Base-by-base conservation (phyloP, 768 basidiomycete genomes). In the Leucocoprinus sp. region DNA sequence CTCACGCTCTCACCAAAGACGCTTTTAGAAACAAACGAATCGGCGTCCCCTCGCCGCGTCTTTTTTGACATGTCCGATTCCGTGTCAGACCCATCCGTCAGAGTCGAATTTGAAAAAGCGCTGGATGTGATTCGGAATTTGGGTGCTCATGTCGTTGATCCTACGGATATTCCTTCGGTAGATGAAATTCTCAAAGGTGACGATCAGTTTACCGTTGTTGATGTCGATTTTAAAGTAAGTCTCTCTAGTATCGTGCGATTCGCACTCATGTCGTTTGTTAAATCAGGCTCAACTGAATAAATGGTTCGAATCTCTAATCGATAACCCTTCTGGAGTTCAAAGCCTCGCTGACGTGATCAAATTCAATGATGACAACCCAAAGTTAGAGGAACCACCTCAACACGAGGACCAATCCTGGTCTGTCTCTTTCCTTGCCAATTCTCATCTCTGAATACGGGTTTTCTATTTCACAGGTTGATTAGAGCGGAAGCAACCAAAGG, bases 221-320 rank as follows among this genome's bases (percentile, higher is more conserved):
- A 65, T 9, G 61, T 66, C 0, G 80, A 83, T 50, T 77, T 83
- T 62, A 83, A 80, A 68, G 81, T 74, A 39, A 34, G n/a, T n/a
- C n/a, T n/a, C n/a, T n/a, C n/a, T n/a, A n/a, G n/a, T n/a, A 56
- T 43, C 31, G n/a, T 4, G 26, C 5, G 11, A 14, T 2, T 33
- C 27, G 8, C 9, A 7, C 8, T 27, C 0, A n/a, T 40, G 8
- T 14, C 8, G 19, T 37, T 18, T 12, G 11, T 14, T 19, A 17
- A 48, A 18, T 6, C 19, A 82, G 80, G 60, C 76, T 15, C 67
- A 78, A 46, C 48, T 83, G 17, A 67, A 74, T 45, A 59, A 60
- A 21, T 82, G 75, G 45, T 70, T 72, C 19, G 51, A 68, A 18
- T 62, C 54, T 1, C 62, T 83, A 9, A 49, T 72, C 8, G 56